Conservation (phyloP, 1,284 basidiomycete species). For the Tetrapyrgos nigripes region DNA sequence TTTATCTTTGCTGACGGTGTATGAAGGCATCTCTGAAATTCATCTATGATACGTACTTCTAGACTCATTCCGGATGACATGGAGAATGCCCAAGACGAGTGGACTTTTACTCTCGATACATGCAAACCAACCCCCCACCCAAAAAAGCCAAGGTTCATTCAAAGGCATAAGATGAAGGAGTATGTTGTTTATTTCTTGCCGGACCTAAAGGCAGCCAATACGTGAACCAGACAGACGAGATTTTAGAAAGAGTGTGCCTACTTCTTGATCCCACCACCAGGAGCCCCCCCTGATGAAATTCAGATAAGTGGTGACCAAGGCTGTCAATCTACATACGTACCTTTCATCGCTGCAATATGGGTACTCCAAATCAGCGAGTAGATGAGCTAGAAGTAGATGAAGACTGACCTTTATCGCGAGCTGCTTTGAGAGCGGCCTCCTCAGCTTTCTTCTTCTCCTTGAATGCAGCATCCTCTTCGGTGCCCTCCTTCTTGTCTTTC, state of each 20-base stretch:
- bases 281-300: conserved; percentile 58
- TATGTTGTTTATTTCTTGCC: conserved; percentile 68
- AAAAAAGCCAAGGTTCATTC: too few species aligned
- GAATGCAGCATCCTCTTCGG: conserved; percentile 73
- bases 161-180: too few species aligned
- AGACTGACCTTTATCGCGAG: conserved; percentile 67
- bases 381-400: background rate
- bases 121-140: too few species aligned
- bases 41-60: too few species aligned
- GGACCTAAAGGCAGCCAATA: conserved; percentile 53
- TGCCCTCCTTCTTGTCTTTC: conserved; percentile 76
- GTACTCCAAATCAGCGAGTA: conserved; percentile 10
- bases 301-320: background rate
- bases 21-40: too few species aligned
- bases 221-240: background rate
- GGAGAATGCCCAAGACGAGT: too few species aligned
- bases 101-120: too few species aligned
- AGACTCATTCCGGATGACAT: too few species aligned
- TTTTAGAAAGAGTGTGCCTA: conserved; percentile 40
- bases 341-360: conserved; percentile 58
- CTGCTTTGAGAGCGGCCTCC: conserved; percentile 70
- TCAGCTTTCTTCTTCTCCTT: conserved; percentile 79
- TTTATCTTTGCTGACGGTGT: too few species aligned
- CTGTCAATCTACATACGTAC: conserved; percentile 42
- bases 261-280: conserved; percentile 85